Percentiles rank a stretch among this genome's conserved stretches.
These are phyloP conservation scores for Aquanectria penicillioides DNA, from an alignment of 2,329 filamentous ascomycete species.

Conservation along the genomic window DNA sequence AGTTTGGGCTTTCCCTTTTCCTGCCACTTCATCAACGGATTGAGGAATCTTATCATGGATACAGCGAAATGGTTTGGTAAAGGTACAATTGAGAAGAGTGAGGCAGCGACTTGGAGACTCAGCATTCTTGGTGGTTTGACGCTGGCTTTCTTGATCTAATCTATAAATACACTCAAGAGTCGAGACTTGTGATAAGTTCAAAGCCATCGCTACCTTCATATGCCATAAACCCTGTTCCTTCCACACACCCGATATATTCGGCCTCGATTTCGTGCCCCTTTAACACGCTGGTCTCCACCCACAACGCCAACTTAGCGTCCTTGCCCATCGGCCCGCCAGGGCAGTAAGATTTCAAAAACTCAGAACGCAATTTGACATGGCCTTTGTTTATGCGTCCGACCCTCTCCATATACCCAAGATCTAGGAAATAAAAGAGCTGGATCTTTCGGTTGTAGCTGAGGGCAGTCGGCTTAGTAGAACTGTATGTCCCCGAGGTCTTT, in stretches of 20 bases:
- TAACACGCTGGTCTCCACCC: slow-evolving; percentile 12
- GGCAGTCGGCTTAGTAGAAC: background rate
- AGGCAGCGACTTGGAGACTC: too few relatives aligned
- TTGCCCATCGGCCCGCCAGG: slow-evolving; percentile 7
- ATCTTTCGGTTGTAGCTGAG: slow-evolving; percentile 14
- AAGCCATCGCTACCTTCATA: slow-evolving; percentile 6
- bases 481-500: background rate
- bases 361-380: slow-evolving; percentile 1
- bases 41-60: too few relatives aligned
- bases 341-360: slow-evolving; percentile 9
- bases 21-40: too few relatives aligned
- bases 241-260: slow-evolving; percentile 14
- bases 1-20: too few relatives aligned
- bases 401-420: slow-evolving; percentile 1
- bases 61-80: too few relatives aligned
- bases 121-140: too few relatives aligned
- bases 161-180: too few relatives aligned
- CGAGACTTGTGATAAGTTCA: too few relatives aligned
- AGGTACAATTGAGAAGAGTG: too few relatives aligned
- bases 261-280: slow-evolving; percentile 13
- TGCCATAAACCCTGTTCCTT: slow-evolving; percentile 19
- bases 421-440: slow-evolving; percentile 15
- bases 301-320: background rate
- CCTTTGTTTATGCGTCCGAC: slow-evolving; percentile 5
- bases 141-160: too few relatives aligned